Conservation (phyloP, 164 flowering plant genomes). For the Vitis riparia region DNA sequence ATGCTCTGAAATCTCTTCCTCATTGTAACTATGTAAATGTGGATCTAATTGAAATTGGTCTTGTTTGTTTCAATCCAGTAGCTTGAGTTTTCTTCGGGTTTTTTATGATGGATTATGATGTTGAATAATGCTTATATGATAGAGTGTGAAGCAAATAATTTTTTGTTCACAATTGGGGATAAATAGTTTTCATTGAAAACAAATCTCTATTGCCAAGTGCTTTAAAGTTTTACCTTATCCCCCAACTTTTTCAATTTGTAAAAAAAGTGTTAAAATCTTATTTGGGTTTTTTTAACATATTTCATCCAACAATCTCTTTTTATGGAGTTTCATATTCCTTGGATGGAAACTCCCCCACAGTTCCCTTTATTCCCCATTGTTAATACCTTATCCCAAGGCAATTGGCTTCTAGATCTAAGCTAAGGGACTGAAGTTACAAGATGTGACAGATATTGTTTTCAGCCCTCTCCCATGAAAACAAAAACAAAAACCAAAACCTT, state of each 20-base stretch:
- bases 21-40: too few relatives aligned
- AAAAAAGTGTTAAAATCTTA: constrained; percentile 21
- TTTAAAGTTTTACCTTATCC: not conserved
- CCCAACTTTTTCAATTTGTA: constrained; percentile 19
- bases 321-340: constrained; percentile 14
- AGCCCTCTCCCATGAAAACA: constrained; percentile 25
- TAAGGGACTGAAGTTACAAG: constrained; percentile 10
- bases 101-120: not conserved
- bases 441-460: constrained; percentile 24
- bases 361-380: constrained; percentile 11
- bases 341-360: not conserved
- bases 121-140: too few relatives aligned
- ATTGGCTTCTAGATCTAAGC: constrained; percentile 7
- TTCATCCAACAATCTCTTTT: not conserved
- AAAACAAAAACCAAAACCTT: constrained; percentile 8
- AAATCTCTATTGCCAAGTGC: not conserved
- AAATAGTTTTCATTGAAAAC: too few relatives aligned
- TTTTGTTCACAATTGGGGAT: too few relatives aligned
- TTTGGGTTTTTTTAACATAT: not conserved
- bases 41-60: not conserved
- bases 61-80: constrained; percentile 4
- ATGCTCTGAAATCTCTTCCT: too few relatives aligned
- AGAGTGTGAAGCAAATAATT: too few relatives aligned
- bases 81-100: not conserved
- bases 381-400: not conserved